A percentile compares a stretch with the other conserved stretches of the same genome.
These are phyloP conservation scores for Emmonsiellopsis sp. DNA, from an alignment of 2,329 filamentous ascomycete species.

Conservation along the genomic window DNA sequence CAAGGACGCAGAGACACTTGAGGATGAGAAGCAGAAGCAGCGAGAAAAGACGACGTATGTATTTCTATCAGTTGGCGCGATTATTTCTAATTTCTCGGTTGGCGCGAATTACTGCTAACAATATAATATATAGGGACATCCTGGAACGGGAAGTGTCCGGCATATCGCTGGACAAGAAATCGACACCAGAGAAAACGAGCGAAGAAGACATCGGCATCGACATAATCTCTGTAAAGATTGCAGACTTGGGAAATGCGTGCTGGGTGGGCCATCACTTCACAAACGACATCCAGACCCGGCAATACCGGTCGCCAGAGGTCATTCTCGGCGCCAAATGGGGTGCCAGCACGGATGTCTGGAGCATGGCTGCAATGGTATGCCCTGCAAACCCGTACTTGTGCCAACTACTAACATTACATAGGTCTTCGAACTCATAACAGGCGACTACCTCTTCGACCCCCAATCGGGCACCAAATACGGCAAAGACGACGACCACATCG, in stretches of 20 bases:
- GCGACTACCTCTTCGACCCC: constrained; percentile 96
- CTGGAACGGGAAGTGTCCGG: constrained; percentile 88
- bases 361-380: constrained; percentile 96
- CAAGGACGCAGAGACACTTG: constrained; percentile 42
- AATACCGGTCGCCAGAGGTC: constrained; percentile 94
- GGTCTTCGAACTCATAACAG: constrained; percentile 96
- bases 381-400: neutral
- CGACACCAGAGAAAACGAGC: constrained; percentile 54
- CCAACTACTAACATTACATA: constrained; percentile 30
- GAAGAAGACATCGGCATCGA: constrained; percentile 49
- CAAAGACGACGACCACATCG: constrained; percentile 98
- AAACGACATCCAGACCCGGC: constrained; percentile 96
- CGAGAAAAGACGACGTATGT: constrained; percentile 90
- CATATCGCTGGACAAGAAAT: constrained; percentile 78
- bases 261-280: constrained; percentile 99
- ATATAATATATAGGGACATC: constrained; percentile 56
- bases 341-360: constrained; percentile 98
- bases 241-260: constrained; percentile 94
- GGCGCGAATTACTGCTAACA: neutral
- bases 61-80: neutral
- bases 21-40: constrained; percentile 64
- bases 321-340: constrained; percentile 97
- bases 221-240: constrained; percentile 97
- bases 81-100: too few species aligned
- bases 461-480: constrained; percentile 98